Base-by-base conservation (phyloP, 225 moss, liverwort and hornwort genomes). In the Pleurozium schreberi region DNA sequence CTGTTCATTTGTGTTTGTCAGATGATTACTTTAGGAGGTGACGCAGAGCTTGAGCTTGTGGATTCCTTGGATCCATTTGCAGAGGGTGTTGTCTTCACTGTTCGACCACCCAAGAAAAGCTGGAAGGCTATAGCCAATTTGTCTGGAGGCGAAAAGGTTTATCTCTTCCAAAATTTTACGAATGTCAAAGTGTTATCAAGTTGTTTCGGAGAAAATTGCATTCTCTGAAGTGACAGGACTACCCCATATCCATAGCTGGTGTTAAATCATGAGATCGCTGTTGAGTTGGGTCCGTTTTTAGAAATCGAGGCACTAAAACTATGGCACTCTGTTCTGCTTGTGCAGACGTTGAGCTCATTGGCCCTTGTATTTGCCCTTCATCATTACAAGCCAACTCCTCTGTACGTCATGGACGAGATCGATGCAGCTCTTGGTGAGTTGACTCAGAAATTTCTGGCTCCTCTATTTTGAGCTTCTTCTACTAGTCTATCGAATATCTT, bases 331-430 rank as follows among this genome's bases (percentile, higher is more conserved):
- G 68, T 78, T 87, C 83, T 90, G 57, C 70, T 89, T 86, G 69
- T 84, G 53, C 95, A 98, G 98, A 98, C 98, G 43, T 87, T 98
- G 80, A 98, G 98, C 93, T 98, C 98, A 76, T 94, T 98, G 88
- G 98, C 98, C n/a, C 93, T 98, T 63, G 98, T 98, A 63, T 98
- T 98, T 89, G 98, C 98, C 38, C 95, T 98, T 77, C 98, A 98
- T 87, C 98, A 98, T 90, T 98, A 98, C 91, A 98, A 98, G 93
- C 98, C 98, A 67, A 98, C 98, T 49, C 98, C 98, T 59, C 93
- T 98, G 38, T 98, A 98, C 91, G 97, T 98, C 73, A 98, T 98
- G 98, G 98, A 98, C 87, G 98, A 98, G 91, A 98, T 98, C 84
- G 98, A 98, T 90, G 98, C 98, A 88, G 98, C 98, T 88, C 93